phyloP scores from a whole-genome alignment of 257 asterid genomes.

The Coffea eugenioides region DNA sequence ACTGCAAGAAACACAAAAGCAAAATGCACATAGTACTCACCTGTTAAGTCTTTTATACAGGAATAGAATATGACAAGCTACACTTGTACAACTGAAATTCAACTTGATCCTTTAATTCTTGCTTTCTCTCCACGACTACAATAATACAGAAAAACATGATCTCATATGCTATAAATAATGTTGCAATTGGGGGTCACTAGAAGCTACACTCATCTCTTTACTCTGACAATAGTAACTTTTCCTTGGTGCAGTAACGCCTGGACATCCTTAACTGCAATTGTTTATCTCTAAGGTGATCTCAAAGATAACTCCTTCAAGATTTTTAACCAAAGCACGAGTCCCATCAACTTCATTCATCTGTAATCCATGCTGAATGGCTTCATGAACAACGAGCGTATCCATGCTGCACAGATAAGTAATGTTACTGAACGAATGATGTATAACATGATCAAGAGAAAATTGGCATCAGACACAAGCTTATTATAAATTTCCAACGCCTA shows the following conservation, averaged over 20 bases:
- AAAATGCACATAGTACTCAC: too few species aligned
- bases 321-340: constrained; percentile 53
- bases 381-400: constrained; percentile 68
- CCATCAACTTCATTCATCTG: constrained; percentile 63
- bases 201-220: too few species aligned
- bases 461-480: not conserved
- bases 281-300: constrained; percentile 46
- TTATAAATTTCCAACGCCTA: not conserved
- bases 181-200: too few species aligned
- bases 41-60: too few species aligned
- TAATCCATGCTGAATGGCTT: constrained; percentile 70
- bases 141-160: too few species aligned
- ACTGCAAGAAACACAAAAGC: too few species aligned
- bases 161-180: too few species aligned
- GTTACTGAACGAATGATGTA: not conserved
- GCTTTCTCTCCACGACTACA: too few species aligned
- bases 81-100: too few species aligned
- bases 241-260: not conserved
- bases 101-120: too few species aligned
- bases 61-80: too few species aligned
- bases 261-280: not conserved
- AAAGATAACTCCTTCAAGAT: constrained; percentile 74
- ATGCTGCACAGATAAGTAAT: constrained; percentile 44
- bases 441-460: not conserved
- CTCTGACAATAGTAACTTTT: too few species aligned